Percentiles rank a stretch among this genome's conserved stretches.
phyloP scores from a whole-genome alignment of 2,329 filamentous ascomycete species.

The Epichloe glyceriae region DNA sequence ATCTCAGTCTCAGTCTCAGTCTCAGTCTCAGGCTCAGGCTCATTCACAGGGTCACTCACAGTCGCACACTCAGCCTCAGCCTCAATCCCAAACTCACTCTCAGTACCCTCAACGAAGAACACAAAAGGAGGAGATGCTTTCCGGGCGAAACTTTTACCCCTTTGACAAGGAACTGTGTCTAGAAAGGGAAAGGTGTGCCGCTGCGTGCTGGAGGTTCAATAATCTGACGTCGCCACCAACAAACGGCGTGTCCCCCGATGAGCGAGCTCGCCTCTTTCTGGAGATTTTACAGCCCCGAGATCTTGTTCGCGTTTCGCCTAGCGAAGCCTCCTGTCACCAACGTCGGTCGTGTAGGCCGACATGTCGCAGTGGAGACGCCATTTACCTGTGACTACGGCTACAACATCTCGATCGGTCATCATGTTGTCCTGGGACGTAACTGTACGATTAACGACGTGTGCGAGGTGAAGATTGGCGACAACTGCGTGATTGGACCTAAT shows the following conservation, averaged over 20 bases:
- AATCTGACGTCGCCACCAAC: conserved; percentile 60
- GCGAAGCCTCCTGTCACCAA: conserved; percentile 39
- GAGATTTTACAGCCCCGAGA: conserved; percentile 56
- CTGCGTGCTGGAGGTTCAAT: conserved; percentile 77
- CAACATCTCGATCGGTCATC: conserved; percentile 78
- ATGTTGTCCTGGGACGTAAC: conserved; percentile 70
- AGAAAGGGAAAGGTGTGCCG: conserved; percentile 74
- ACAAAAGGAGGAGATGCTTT: conserved; percentile 85
- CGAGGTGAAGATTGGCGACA: conserved; percentile 67
- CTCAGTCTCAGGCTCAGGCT: conserved; percentile 35
- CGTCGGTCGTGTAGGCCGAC: conserved; percentile 54
- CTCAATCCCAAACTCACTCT: conserved; percentile 25
- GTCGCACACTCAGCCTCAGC: conserved; percentile 10
- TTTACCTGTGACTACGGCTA: conserved; percentile 94
- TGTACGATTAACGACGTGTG: conserved; percentile 83
- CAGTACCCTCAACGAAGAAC: conserved; percentile 35
- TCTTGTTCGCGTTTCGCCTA: conserved; percentile 41
- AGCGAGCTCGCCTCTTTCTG: conserved; percentile 56
- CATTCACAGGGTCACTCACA: conserved; percentile 15
- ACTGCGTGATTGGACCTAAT: conserved; percentile 66
- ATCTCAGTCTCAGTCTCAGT: conserved; percentile 32
- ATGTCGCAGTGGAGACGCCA: conserved; percentile 70
- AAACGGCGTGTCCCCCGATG: conserved; percentile 54
- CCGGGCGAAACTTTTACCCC: conserved; percentile 64
- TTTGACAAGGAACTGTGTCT: conserved; percentile 65